These are phyloP conservation scores for Rhizopus stolonifer DNA, from an alignment of 371 early-diverging fungal genomes.

Conservation along the genomic window DNA sequence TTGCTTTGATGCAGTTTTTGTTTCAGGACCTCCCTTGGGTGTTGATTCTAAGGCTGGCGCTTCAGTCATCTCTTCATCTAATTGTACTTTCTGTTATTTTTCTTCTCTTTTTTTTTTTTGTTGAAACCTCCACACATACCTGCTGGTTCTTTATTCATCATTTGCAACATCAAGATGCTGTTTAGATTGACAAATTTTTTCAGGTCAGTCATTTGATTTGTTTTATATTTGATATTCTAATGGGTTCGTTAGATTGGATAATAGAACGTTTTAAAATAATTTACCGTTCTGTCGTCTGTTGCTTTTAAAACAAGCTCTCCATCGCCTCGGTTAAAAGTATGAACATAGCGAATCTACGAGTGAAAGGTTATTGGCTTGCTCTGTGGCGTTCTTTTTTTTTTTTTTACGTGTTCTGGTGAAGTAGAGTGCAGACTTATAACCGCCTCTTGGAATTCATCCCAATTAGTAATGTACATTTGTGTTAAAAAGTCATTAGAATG, in stretches of 20 bases:
- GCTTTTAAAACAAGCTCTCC: constrained; percentile 77
- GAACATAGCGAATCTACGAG: constrained; percentile 68
- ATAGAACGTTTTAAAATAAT: neutral
- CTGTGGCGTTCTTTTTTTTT: neutral
- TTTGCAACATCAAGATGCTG: constrained; percentile 63
- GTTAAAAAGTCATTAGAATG: neutral
- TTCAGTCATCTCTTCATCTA: constrained; percentile 23
- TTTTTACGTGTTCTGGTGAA: constrained; percentile 63
- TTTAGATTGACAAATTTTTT: constrained; percentile 73
- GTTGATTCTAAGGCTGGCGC: constrained; percentile 11
- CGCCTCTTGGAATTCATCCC: constrained; percentile 78
- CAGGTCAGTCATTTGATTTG: constrained; percentile 70
- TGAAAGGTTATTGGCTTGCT: neutral
- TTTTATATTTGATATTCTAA: constrained; percentile 69
- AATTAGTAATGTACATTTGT: constrained; percentile 48
- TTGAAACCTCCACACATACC: constrained; percentile 16
- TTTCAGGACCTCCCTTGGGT: constrained; percentile 11
- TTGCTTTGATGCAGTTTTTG: constrained; percentile 23
- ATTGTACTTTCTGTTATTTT: neutral
- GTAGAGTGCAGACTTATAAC: constrained; percentile 67
- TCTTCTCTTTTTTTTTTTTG: neutral
- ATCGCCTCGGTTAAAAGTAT: constrained; percentile 67
- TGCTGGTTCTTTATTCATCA: constrained; percentile 58
- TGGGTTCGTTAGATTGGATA: neutral
- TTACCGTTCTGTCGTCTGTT: constrained; percentile 67